Base-by-base conservation (phyloP, 2,329 filamentous ascomycete genomes). In the Phialophora expanda region DNA sequence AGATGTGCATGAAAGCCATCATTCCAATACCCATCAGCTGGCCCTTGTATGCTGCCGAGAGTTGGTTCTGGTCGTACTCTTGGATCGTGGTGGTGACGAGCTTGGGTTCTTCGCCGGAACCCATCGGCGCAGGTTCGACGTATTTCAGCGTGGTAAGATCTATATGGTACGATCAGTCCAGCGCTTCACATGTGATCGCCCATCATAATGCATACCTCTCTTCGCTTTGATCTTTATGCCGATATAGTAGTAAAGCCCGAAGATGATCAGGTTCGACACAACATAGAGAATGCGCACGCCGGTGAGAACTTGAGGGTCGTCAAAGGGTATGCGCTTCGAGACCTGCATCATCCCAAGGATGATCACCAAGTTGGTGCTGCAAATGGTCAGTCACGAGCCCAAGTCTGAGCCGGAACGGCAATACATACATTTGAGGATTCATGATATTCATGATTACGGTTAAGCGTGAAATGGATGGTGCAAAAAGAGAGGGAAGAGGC, bases 261-360 rank as follows among this genome's bases (percentile, higher is more conserved):
- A 84, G 76, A 99, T 98, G 80, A 98, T 85, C 71, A 97, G 70
- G 80, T 99, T 91, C 72, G 88, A 89, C 71, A 88, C 75, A 65
- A 90, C 73, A 79, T 91, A 91, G 70, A 88, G 78, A 46, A 79
- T 84, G 74, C 89, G 88, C 66, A 90, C 86, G 66, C 83, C 80
- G 73, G 86, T 85, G 65, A 90, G 82, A 56, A 90, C 87, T 69
- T 85, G 83, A n/a, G 87, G 92, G 76, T 98, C 90, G 32, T 98
- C 94, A 76, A 98, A 97, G 56, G 93, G 92, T 68, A 99, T 89
- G 81, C 90, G 92, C 87, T 98, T 98, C 74, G 93, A 91, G 68
- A 96, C 90, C 86, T 97, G 94, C 92, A 98, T 97, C 90, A 97
- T 96, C 78, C 91, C 91, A 74, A 97, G 87, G 89, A 97, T 93